Evolutionary conservation across 2,329 filamentous ascomycete species (phyloP).

Genomic region (Botrytis elliptica): DNA sequence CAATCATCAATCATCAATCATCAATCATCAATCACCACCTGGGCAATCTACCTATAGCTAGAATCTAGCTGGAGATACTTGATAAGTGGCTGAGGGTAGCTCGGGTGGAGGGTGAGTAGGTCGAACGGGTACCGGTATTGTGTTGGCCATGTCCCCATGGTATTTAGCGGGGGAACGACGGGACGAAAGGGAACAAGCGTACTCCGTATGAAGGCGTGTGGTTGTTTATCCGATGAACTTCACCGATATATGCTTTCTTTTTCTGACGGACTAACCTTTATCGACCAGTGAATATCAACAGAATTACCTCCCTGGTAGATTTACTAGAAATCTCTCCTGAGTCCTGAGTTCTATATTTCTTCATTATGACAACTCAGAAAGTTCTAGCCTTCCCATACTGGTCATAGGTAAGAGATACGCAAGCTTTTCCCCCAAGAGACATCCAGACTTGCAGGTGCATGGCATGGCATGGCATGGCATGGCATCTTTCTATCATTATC

Average conservation of each 20-base stretch:
- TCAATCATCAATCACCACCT: background rate
- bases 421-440: background rate
- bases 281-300: background rate
- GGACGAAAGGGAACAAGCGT: background rate
- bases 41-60: background rate
- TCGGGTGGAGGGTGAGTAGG: background rate
- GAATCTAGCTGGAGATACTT: too few relatives aligned
- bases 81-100: background rate
- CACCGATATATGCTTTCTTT: background rate
- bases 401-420: background rate
- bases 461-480: background rate
- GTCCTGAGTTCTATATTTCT: background rate
- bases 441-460: background rate
- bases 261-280: background rate
- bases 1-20: background rate
- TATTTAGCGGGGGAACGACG: background rate
- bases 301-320: background rate
- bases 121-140: background rate
- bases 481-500: constrained; percentile 1
- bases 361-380: constrained; percentile 4
- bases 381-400: background rate
- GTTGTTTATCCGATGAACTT: background rate
- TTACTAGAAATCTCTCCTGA: background rate
- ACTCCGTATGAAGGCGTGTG: too few relatives aligned
- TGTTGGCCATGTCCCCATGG: background rate